Percentiles rank a stretch among this genome's conserved stretches.
Evolutionary conservation across 306 rosid species (phyloP).

Genomic region (Elaeagnus macrophylla): DNA sequence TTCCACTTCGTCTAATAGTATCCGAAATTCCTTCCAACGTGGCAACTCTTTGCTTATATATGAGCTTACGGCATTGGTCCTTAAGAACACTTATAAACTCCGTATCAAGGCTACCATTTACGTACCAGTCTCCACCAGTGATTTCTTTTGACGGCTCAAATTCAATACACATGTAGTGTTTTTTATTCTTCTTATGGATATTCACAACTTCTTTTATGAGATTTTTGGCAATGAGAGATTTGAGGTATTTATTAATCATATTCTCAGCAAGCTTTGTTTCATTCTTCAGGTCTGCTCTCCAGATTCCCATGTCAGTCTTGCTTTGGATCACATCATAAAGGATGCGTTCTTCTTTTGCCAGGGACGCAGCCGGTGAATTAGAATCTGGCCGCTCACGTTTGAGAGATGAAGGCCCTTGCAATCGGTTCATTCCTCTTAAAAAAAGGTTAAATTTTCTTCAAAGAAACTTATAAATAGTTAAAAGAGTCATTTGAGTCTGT

Average conservation of each 20-base stretch:
- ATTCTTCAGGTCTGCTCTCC: conserved; percentile 43
- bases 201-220: conserved; percentile 54
- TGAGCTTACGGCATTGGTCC: conserved; percentile 22
- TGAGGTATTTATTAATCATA: conserved; percentile 34
- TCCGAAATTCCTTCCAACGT: conserved; percentile 41
- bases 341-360: conserved; percentile 36
- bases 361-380: conserved; percentile 15
- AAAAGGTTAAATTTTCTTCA: neutral
- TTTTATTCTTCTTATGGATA: conserved; percentile 50
- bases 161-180: conserved; percentile 60
- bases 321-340: conserved; percentile 42
- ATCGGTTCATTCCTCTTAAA: conserved; percentile 36
- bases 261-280: conserved; percentile 40
- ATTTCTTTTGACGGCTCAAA: conserved; percentile 64
- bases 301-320: conserved; percentile 50
- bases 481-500: too few species aligned
- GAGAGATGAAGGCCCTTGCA: conserved; percentile 32
- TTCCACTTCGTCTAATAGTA: conserved; percentile 12
- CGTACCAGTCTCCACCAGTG: conserved; percentile 67
- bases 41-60: conserved; percentile 36
- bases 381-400: conserved; percentile 48
- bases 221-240: conserved; percentile 40
- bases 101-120: conserved; percentile 33
- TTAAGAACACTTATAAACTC: conserved; percentile 37
- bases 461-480: neutral